Evolutionary conservation across 2,329 filamentous ascomycete genomes (phyloP), one percentile per base, ranked within the genome.

Genomic region (Scolecobasidium constrictum): DNA sequence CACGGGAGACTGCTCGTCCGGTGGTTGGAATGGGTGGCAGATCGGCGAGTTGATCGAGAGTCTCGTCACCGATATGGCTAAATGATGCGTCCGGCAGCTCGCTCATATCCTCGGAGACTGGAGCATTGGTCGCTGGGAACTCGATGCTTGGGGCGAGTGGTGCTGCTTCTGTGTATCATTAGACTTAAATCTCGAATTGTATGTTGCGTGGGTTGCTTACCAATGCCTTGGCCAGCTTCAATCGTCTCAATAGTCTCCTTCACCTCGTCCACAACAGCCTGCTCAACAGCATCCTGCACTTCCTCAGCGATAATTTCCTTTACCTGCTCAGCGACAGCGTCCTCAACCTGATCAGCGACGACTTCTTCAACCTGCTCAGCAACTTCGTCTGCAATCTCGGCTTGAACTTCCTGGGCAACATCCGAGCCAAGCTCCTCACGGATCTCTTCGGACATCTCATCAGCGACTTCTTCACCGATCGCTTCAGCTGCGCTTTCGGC

Each of bases 81-180:
- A 41, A 41, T 4, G 38, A 41, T 31, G 38, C 38, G 18, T 41
- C 38, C 33, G 38, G 38, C 11, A 41, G 38, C 16, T 41, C 38
- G 16, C 22, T 31, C 13, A 41, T 21, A 41, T 41, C 38, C 4
- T 33, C 15, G 6, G 38, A 41, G 16, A 41, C 33, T n/a, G 38
- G 22, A 19, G 28, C 38, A 5, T 34, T 21, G 16, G 20, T 19
- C 9, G 33, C 28, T 11, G 38, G 11, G 28, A 28, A 28, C 28
- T 41, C 38, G 13, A 41, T 34, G 17, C 38, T 41, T 33, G 26
- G 26, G 15, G 38, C 38, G 18, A 41, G 16, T 6, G 26, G 22
- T 31, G 26, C n/a, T 9, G 26, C 9, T 31, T 9, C 26, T 31
- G 26, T 31, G n/a, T 31, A n/a, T 9, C 9, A n/a, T 31, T n/a